Evolutionary conservation across 768 basidiomycete species (phyloP).

Genomic region (Tylopilus rubrobrunneus): DNA sequence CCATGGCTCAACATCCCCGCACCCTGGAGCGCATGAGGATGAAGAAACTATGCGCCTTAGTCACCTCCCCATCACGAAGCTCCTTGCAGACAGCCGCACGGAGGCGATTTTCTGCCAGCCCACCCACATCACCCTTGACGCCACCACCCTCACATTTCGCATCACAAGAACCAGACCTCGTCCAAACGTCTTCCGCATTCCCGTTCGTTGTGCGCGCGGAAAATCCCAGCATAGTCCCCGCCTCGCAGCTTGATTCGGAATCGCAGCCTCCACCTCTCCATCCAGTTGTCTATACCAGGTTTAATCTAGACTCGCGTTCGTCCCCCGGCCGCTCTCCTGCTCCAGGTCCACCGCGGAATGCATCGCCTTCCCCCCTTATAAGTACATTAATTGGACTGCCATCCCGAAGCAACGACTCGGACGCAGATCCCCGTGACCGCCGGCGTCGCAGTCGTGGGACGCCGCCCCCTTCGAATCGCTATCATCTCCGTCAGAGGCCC

Average conservation of each 20-base stretch:
- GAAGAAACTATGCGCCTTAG: slow-evolving; percentile 14
- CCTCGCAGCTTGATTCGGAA: slow-evolving; percentile 36
- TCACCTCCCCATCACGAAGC: slow-evolving; percentile 5
- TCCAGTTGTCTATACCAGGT: slow-evolving; percentile 36
- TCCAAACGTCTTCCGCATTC: slow-evolving; percentile 45
- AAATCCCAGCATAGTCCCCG: slow-evolving; percentile 31
- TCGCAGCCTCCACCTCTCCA: slow-evolving; percentile 28
- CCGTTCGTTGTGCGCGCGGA: slow-evolving; percentile 29
- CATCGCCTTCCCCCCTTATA: slow-evolving; percentile 6
- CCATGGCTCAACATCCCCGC: slow-evolving; percentile 12
- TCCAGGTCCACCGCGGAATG: slow-evolving; percentile 3
- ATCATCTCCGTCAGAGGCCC: slow-evolving; percentile 30
- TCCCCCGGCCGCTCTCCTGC: slow-evolving; percentile 2
- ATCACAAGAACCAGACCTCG: slow-evolving; percentile 44
- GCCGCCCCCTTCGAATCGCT: slow-evolving; percentile 19
- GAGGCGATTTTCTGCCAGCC: slow-evolving; percentile 16
- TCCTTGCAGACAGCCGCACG: slow-evolving; percentile 4
- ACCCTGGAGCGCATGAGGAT: slow-evolving; percentile 18
- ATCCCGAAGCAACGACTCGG: slow-evolving; percentile 6
- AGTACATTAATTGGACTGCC: slow-evolving; percentile 8
- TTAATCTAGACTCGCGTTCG: slow-evolving; percentile 29
- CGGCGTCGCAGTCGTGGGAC: slow-evolving; percentile 10
- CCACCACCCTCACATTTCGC: slow-evolving; percentile 22
- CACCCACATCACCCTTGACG: slow-evolving; percentile 28
- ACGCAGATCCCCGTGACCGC: slow-evolving; percentile 3